Percentiles rank a stretch among this genome's conserved stretches.
Evolutionary conservation across 805 yeast species (phyloP).

Genomic region (Metschnikowia colocasiae): DNA sequence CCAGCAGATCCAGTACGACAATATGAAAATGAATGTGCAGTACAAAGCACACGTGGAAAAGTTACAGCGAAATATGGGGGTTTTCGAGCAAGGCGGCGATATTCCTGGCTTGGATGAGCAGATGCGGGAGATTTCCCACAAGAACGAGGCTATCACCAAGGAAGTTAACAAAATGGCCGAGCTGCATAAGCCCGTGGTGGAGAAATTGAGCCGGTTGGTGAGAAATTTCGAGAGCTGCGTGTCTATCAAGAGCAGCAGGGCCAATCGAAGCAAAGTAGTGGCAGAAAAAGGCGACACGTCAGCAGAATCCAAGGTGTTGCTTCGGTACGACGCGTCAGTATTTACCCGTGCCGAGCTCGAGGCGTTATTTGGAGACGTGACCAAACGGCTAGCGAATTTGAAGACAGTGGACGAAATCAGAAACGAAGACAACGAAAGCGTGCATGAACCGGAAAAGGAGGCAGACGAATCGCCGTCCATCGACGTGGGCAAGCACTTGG

Average conservation of each 20-base stretch:
- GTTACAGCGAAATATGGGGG: constrained; percentile 20
- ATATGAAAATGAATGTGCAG: constrained; percentile 24
- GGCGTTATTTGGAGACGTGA: constrained; percentile 20
- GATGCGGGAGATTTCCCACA: constrained; percentile 18
- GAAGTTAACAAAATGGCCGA: constrained; percentile 26
- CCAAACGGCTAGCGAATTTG: constrained; percentile 15
- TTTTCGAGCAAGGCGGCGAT: constrained; percentile 12
- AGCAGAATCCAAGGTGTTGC: constrained; percentile 1
- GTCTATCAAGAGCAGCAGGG: constrained; percentile 5
- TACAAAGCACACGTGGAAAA: constrained; percentile 26
- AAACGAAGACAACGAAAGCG: not conserved
- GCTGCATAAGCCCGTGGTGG: constrained; percentile 35
- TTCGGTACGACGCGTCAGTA: constrained; percentile 6
- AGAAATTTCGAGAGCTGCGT: constrained; percentile 22
- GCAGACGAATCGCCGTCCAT: constrained; percentile 9
- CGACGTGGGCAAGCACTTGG: constrained; percentile 17
- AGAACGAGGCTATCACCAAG: constrained; percentile 15
- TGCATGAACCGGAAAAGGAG: not conserved
- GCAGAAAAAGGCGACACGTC: constrained; percentile 5
- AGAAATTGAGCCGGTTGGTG: constrained; percentile 28
- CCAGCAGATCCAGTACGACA: constrained; percentile 26
- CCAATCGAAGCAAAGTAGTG: not conserved
- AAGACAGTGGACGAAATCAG: constrained; percentile 17
- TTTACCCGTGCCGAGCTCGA: constrained; percentile 23
- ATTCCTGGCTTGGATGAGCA: constrained; percentile 21